Base-by-base conservation (phyloP, 257 asterid genomes). In the Nicotiana benthamiana region DNA sequence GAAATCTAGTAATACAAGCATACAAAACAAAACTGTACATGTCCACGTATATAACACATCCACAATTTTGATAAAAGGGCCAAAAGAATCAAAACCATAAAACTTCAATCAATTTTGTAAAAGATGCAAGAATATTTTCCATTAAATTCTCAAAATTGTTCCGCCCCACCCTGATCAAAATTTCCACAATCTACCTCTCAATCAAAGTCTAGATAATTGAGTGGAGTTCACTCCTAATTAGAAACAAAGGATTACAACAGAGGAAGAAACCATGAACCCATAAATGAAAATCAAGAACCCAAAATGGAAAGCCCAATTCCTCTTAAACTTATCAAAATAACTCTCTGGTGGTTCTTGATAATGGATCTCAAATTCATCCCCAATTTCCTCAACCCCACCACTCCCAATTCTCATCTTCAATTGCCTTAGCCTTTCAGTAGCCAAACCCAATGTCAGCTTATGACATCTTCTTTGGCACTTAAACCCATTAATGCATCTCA, bases 391-490 rank as follows among this genome's bases (percentile, higher is more conserved):
- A 2, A 32, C 86, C 16, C 88, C 93, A 51, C 88, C 87, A 84
- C 84, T 51, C 60, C 80, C 80, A 62, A 88, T 83, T 28, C 93
- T 87, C 83, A 84, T 46, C 84, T 89, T 90, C 78, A 94, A 84
- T 82, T 87, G 94, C 72, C 98, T 76, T 32, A 95, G 89, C 68
- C 95, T 86, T 7, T 95, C 99, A 1, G 99, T 93, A 59, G 99
- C 98, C 74, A 92, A 79, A 1, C 97, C 99, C 9, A 95, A 96
- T 11, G 99, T 95, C 61, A 95, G 78, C 85, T 95, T 95, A 79
- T 95, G 99, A 88, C 99, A 95, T 66, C 98, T 87, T n/a, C 99
- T 80, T 85, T 95, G 99, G 64, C 93, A 95, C 92, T 95, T 95
- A 89, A 93, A 95, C 18, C 99, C 99, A 84, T 93, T 95, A 85